Base-by-base conservation (phyloP, 2,329 filamentous ascomycete genomes). In the Corniculantispora saksenae region DNA sequence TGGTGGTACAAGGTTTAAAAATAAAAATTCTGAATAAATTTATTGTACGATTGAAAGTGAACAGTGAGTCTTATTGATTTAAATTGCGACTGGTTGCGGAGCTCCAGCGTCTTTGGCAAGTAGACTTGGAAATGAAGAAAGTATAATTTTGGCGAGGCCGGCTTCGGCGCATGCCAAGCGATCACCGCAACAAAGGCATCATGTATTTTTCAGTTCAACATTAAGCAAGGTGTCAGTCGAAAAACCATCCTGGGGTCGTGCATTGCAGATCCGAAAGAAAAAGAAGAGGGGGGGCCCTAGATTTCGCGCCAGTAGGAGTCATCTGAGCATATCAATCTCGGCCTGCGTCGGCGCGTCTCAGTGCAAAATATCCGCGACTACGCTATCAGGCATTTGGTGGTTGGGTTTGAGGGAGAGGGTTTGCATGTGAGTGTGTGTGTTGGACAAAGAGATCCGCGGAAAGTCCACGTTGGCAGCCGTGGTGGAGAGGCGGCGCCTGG, bases 271-370 rank as follows among this genome's bases (percentile, higher is more conserved):
- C 47, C 3, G 47, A 51, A 13, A 29, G 9, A 61, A 51, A 5
- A 21, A 9, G 19, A 12, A 8, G 43, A 17, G 54, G 54, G 55
- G n/a, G 54, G 38, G n/a, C n/a, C 17, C 38, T 19, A 43, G 38
- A 43, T 43, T 32, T 32, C 10, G 38, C 38, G 17, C 38, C 38
- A 43, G 54, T 56, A 25, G 32, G 58, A 61, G 58, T 61, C 59
- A 54, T 61, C 48, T 54, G 59, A 47, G 59, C 59, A 53, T 47
- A 61, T 53, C 35, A 43, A 54, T 61, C 47, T 61, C 59, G 59
- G 59, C 59, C 21, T 54, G 48, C 59, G 48, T 61, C 59, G 59
- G 59, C 29, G 45, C 57, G 27, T 43, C n/a, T 40, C n/a, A 45
- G 35, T n/a, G 17, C 17, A 38, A 50, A 10, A 51, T 53, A 61